phyloP scores from a whole-genome alignment of 192 early-diverging fungal genomes.

The Backusella sp. region DNA sequence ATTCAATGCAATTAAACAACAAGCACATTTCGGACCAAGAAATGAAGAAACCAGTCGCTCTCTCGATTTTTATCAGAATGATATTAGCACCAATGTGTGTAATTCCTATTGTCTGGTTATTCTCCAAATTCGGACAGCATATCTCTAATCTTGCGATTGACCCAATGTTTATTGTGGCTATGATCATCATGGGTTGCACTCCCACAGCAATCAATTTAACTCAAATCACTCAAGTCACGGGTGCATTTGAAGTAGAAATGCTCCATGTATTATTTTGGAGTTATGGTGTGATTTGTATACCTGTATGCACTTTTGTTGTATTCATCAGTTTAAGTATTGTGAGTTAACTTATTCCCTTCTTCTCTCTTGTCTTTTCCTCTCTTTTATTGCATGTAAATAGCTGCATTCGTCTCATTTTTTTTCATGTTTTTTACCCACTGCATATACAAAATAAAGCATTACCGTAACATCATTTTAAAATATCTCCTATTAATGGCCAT shows the following conservation, averaged over 20 bases:
- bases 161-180: slow-evolving; percentile 61
- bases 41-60: slow-evolving; percentile 26
- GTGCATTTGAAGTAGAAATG: slow-evolving; percentile 67
- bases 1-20: slow-evolving; percentile 12
- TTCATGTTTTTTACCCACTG: too few relatives aligned
- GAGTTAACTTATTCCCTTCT: background rate
- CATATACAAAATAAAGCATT: too few relatives aligned
- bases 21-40: background rate
- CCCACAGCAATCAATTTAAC: slow-evolving; percentile 74
- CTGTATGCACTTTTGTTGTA: slow-evolving; percentile 28
- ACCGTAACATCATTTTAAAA: background rate
- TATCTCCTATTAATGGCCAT: too few relatives aligned
- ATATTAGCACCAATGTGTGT: slow-evolving; percentile 36
- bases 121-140: slow-evolving; percentile 8
- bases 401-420: background rate
- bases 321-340: slow-evolving; percentile 33
- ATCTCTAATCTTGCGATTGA: slow-evolving; percentile 50
- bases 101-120: slow-evolving; percentile 33
- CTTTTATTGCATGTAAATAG: background rate
- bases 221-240: slow-evolving; percentile 67
- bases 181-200: slow-evolving; percentile 63
- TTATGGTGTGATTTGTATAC: slow-evolving; percentile 51
- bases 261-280: slow-evolving; percentile 67
- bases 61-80: slow-evolving; percentile 35
- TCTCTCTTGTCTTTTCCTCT: background rate